A percentile compares a stretch with the other conserved stretches of the same genome.
phyloP scores from a whole-genome alignment of 805 yeast species.

The Candida boidinii region DNA sequence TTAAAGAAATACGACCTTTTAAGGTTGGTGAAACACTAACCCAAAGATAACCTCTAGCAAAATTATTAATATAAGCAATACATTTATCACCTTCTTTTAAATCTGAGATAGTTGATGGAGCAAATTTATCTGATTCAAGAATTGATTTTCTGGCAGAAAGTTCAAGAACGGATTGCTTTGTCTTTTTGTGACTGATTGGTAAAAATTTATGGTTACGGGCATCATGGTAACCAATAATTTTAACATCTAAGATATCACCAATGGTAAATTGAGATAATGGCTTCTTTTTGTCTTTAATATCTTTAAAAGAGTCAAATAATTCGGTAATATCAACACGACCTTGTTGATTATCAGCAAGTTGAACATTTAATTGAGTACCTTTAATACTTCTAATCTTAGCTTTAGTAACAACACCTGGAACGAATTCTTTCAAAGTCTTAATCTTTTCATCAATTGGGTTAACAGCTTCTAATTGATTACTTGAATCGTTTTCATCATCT shows the following conservation, averaged over 20 bases:
- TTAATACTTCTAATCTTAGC: slow-evolving; percentile 57
- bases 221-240: slow-evolving; percentile 72
- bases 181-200: slow-evolving; percentile 52
- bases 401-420: slow-evolving; percentile 52
- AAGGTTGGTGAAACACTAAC: slow-evolving; percentile 61
- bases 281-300: slow-evolving; percentile 45
- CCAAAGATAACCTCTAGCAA: slow-evolving; percentile 53
- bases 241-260: slow-evolving; percentile 52
- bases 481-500: slow-evolving; percentile 10
- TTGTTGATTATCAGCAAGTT: slow-evolving; percentile 65
- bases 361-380: slow-evolving; percentile 65
- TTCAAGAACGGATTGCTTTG: slow-evolving; percentile 54
- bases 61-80: slow-evolving; percentile 58
- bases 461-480: slow-evolving; percentile 21
- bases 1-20: slow-evolving; percentile 55
- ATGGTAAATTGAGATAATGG: slow-evolving; percentile 54
- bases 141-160: slow-evolving; percentile 45
- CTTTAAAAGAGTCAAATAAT: slow-evolving; percentile 43
- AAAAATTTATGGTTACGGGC: slow-evolving; percentile 57
- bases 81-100: slow-evolving; percentile 41
- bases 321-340: slow-evolving; percentile 78
- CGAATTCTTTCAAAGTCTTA: slow-evolving; percentile 39
- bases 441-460: slow-evolving; percentile 57
- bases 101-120: slow-evolving; percentile 30
- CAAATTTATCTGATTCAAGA: slow-evolving; percentile 11